These are phyloP conservation scores for Candida nanaspora DNA, from an alignment of 805 yeast species.

Conservation along the genomic window DNA sequence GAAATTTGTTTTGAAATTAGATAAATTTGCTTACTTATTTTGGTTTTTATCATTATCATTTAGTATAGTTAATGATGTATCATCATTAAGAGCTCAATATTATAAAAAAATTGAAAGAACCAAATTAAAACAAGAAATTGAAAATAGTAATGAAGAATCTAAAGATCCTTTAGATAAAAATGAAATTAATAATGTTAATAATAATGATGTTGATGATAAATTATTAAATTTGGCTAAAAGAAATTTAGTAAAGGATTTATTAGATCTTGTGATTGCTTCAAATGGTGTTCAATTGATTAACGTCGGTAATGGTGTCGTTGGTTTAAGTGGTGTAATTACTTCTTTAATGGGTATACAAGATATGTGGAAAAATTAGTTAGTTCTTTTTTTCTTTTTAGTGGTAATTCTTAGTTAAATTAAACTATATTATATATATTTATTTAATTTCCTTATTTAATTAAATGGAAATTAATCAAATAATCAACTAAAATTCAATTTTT, in stretches of 20 bases:
- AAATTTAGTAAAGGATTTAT: conserved; percentile 67
- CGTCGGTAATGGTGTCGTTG: conserved; percentile 73
- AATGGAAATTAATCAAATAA: no score
- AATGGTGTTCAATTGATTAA: conserved; percentile 54
- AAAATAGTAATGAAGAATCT: conserved; percentile 24
- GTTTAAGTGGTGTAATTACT: conserved; percentile 78
- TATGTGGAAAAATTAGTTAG: conserved; percentile 43
- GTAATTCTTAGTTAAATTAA: neutral
- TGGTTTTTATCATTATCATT: conserved; percentile 72
- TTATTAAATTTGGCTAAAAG: conserved; percentile 33
- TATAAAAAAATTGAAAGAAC: conserved; percentile 27
- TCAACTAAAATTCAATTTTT: neutral
- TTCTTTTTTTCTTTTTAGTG: neutral
- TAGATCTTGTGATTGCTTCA: conserved; percentile 71
- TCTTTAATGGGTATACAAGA: conserved; percentile 72
- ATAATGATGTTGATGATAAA: no score
- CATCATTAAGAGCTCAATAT: conserved; percentile 42
- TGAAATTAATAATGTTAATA: no score
- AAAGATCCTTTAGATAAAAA: conserved; percentile 20
- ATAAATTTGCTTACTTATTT: conserved; percentile 56
- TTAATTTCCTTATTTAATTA: no score
- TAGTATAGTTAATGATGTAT: conserved; percentile 51
- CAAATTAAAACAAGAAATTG: conserved; percentile 20
- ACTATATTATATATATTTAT: neutral
- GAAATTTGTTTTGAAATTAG: conserved; percentile 32